Evolutionary conservation across 73 alveolate species (phyloP).

Genomic region (Blepharisma japonicum): DNA sequence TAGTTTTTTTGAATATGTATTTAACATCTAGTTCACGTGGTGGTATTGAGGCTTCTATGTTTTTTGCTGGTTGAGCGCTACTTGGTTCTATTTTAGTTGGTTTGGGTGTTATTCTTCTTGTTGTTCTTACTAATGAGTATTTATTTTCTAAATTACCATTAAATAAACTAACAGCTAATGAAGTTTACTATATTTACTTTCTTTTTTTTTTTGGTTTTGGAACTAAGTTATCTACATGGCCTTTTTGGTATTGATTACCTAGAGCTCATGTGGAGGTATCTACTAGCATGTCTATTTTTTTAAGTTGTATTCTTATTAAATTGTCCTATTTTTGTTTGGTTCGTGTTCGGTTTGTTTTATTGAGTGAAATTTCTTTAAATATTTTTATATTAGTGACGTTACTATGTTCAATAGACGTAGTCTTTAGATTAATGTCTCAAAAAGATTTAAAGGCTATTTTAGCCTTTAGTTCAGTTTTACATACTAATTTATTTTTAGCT

Average conservation of each 20-base stretch:
- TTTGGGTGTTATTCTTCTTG: constrained; percentile 19
- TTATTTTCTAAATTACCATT: not conserved
- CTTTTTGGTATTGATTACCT: constrained; percentile 45
- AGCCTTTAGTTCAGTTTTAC: constrained; percentile 24
- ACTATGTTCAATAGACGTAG: not conserved
- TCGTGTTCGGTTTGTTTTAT: not conserved
- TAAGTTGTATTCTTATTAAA: constrained; percentile 36
- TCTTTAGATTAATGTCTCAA: constrained; percentile 10
- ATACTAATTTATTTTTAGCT: not conserved
- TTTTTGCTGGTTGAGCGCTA: constrained; percentile 35
- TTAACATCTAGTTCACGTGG: constrained; percentile 11
- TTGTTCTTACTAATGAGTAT: not conserved
- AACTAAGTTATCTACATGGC: constrained; percentile 35
- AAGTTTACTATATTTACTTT: not conserved
- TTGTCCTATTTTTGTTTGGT: constrained; percentile 35
- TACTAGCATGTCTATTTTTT: constrained; percentile 39
- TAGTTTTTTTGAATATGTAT: not conserved
- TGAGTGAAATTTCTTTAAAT: not conserved
- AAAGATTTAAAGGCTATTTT: constrained; percentile 11
- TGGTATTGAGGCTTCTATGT: constrained; percentile 31
- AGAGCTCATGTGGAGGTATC: constrained; percentile 49
- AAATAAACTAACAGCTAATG: not conserved
- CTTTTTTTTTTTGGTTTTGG: constrained; percentile 38
- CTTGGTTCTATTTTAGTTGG: constrained; percentile 36
- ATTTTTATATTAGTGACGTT: not conserved